These are phyloP conservation scores for Suaeda aralocaspica DNA, from an alignment of 148 eudicot genomes.

Conservation along the genomic window DNA sequence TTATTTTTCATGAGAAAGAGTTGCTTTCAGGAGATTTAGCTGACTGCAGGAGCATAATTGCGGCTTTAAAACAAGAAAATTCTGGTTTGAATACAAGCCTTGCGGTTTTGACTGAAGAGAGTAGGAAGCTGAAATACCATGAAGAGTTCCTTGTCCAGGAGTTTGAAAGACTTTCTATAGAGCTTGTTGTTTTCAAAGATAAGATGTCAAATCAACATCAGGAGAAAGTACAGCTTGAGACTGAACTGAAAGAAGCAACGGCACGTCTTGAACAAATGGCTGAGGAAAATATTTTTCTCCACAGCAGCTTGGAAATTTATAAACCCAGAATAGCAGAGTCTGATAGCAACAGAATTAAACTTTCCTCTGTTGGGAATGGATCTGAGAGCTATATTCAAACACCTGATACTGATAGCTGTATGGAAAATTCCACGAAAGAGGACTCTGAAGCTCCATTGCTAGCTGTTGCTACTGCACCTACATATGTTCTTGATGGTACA, in stretches of 20 bases:
- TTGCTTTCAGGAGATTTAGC: slow-evolving; percentile 35
- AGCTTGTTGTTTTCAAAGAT: slow-evolving; percentile 38
- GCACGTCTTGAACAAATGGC: slow-evolving; percentile 48
- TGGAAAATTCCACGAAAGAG: slow-evolving; percentile 14
- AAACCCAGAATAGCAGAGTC: slow-evolving; percentile 34
- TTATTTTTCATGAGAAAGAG: slow-evolving; percentile 33
- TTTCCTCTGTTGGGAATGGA: slow-evolving; percentile 29
- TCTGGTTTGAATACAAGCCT: slow-evolving; percentile 34
- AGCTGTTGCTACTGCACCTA: slow-evolving; percentile 13
- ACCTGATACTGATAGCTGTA: slow-evolving; percentile 25
- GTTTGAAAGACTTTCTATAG: slow-evolving; percentile 39
- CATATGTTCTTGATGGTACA: slow-evolving; percentile 15
- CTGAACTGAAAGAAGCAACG: slow-evolving; percentile 51
- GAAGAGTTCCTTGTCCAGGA: slow-evolving; percentile 34
- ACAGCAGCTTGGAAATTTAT: slow-evolving; percentile 39
- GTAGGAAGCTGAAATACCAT: slow-evolving; percentile 34
- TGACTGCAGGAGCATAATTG: slow-evolving; percentile 30
- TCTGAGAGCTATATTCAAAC: slow-evolving; percentile 12
- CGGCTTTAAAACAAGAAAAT: slow-evolving; percentile 41
- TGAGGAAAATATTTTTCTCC: slow-evolving; percentile 50
- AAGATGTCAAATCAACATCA: slow-evolving; percentile 41
- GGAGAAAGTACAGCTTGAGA: slow-evolving; percentile 37
- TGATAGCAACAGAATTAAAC: slow-evolving; percentile 25
- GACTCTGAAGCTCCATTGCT: slow-evolving; percentile 9
- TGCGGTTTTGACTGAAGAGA: slow-evolving; percentile 32